A percentile compares a stretch with the other conserved stretches of the same genome.
Evolutionary conservation across 2,329 filamentous ascomycete genomes (phyloP).

Genomic region (Botrytis deweyae): DNA sequence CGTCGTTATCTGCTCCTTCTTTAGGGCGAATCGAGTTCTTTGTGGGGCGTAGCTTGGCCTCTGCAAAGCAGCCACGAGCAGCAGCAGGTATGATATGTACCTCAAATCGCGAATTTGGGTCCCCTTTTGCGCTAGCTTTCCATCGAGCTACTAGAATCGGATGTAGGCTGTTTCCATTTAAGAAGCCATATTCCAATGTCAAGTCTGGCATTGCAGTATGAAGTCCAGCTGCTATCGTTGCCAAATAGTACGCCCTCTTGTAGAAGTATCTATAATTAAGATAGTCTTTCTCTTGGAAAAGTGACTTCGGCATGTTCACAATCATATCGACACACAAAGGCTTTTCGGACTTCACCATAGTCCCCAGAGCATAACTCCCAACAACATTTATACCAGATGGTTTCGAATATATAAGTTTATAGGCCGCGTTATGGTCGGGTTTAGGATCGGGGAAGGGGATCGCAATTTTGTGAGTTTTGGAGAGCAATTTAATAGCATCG

Average conservation of each 20-base stretch:
- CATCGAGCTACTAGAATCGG: constrained; percentile 59
- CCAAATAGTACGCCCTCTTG: constrained; percentile 88
- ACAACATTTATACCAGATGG: constrained; percentile 81
- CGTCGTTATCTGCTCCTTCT: constrained; percentile 46
- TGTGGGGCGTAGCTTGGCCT: constrained; percentile 66
- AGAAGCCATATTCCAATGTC: constrained; percentile 60
- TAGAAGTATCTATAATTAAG: constrained; percentile 92
- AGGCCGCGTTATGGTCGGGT: constrained; percentile 72
- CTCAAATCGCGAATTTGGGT: constrained; percentile 47
- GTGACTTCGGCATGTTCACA: constrained; percentile 73
- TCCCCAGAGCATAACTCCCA: constrained; percentile 80
- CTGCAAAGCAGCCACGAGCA: constrained; percentile 66
- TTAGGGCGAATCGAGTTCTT: constrained; percentile 68
- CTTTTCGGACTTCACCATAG: constrained; percentile 63
- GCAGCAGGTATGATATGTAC: constrained; percentile 79
- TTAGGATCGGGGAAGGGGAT: constrained; percentile 83
- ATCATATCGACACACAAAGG: constrained; percentile 73
- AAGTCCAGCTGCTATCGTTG: constrained; percentile 72
- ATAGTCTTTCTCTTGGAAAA: constrained; percentile 95
- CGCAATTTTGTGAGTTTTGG: constrained; percentile 65
- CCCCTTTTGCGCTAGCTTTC: constrained; percentile 39
- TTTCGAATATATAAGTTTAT: constrained; percentile 75
- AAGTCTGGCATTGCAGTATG: constrained; percentile 54
- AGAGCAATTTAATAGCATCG: constrained; percentile 66
- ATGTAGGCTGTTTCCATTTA: constrained; percentile 73